phyloP scores from a whole-genome alignment of 306 rosid species.

The Amphicarpaea edgeworthii region DNA sequence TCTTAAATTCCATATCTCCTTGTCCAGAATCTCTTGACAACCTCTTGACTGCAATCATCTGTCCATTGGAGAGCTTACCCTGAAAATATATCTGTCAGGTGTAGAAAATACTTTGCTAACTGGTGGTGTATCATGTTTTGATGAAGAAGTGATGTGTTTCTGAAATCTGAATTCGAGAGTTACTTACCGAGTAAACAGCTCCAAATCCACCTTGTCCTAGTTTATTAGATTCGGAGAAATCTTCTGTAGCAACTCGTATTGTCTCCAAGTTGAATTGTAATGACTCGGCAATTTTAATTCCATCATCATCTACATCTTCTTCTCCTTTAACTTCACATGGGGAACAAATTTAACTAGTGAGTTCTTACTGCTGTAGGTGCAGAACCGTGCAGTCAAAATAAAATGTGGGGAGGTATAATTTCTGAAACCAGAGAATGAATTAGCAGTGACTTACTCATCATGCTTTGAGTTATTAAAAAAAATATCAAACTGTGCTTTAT shows the following conservation, averaged over 20 bases:
- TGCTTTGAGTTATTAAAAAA: background rate
- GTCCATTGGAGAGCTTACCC: background rate
- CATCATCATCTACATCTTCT: background rate
- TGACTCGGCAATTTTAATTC: background rate
- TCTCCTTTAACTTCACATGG: background rate
- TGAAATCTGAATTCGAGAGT: background rate
- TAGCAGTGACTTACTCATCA: background rate
- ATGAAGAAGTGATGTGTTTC: background rate
- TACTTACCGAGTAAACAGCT: background rate
- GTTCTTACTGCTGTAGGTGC: background rate
- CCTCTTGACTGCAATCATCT: slow-evolving; percentile 5
- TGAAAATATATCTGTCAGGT: background rate
- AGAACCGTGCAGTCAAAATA: background rate
- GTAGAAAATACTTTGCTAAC: background rate
- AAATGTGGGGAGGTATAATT: background rate
- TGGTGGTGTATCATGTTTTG: background rate
- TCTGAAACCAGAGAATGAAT: background rate
- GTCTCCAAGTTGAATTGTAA: slow-evolving; percentile 1
- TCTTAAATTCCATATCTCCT: background rate
- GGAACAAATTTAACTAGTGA: background rate
- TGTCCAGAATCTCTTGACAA: background rate
- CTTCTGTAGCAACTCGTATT: background rate
- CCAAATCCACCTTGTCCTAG: slow-evolving; percentile 28
- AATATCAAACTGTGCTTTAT: background rate
- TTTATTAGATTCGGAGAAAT: slow-evolving; percentile 7